phyloP scores from a whole-genome alignment of 2,329 filamentous ascomycete genomes.

The Colletotrichum sp. region DNA sequence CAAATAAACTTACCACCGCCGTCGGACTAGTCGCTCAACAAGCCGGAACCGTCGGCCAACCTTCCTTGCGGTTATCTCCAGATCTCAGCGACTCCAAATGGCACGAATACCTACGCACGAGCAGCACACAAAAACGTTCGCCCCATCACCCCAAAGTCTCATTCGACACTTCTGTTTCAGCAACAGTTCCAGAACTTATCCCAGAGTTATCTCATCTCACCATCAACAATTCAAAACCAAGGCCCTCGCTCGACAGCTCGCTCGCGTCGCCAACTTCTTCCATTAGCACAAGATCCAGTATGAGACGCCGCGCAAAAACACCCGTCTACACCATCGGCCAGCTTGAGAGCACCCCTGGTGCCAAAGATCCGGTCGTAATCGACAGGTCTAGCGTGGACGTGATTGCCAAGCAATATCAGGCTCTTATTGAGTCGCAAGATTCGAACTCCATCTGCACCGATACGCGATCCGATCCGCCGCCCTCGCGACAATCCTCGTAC shows the following conservation, averaged over 20 bases:
- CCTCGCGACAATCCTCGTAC: slow-evolving; percentile 4
- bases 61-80: slow-evolving; percentile 28
- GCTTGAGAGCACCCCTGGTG: slow-evolving; percentile 40
- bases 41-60: slow-evolving; percentile 6
- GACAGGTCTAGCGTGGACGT: slow-evolving; percentile 49
- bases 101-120: slow-evolving; percentile 33
- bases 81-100: slow-evolving; percentile 38
- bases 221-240: slow-evolving; percentile 24
- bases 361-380: slow-evolving; percentile 27
- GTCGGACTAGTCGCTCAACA: slow-evolving; percentile 19
- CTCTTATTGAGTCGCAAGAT: slow-evolving; percentile 46
- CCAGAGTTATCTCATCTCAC: slow-evolving; percentile 45
- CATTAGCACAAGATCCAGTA: slow-evolving; percentile 28
- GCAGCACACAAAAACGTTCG: slow-evolving; percentile 24
- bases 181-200: slow-evolving; percentile 26
- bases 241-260: slow-evolving; percentile 21
- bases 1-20: slow-evolving; percentile 10
- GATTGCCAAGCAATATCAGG: slow-evolving; percentile 57
- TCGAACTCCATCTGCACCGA: slow-evolving; percentile 38
- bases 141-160: slow-evolving; percentile 23
- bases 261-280: slow-evolving; percentile 21
- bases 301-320: slow-evolving; percentile 55
- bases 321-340: slow-evolving; percentile 56
- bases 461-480: slow-evolving; percentile 28
- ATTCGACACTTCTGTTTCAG: slow-evolving; percentile 12